Percentiles rank a stretch among this genome's conserved stretches.
phyloP scores from a whole-genome alignment of 352 stramenopile genomes.

The Phytophthora meadii region DNA sequence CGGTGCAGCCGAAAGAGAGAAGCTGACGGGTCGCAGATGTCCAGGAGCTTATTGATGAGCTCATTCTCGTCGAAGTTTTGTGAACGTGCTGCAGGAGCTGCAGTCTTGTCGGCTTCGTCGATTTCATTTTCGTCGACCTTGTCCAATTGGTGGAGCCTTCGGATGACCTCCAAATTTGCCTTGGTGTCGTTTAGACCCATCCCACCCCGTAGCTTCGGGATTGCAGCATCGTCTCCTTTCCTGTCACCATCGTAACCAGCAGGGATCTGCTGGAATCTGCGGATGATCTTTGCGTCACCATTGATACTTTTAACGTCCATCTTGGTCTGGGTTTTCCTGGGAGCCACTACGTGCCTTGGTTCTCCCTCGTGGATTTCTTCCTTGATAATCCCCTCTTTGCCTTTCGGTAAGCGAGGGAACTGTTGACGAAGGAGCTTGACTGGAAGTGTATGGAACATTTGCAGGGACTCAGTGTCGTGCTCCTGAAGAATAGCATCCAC shows the following conservation, averaged over 20 bases:
- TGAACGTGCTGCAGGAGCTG: slow-evolving; percentile 1
- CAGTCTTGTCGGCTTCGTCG: not conserved
- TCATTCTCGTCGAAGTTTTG: slow-evolving; percentile 41
- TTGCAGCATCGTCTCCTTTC: not conserved
- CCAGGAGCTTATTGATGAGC: slow-evolving; percentile 39
- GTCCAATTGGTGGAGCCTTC: not conserved
- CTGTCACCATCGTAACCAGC: not conserved
- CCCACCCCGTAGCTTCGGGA: too few species aligned
- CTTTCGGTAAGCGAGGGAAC: slow-evolving; percentile 54
- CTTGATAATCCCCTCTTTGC: not conserved
- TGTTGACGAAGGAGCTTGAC: slow-evolving; percentile 56
- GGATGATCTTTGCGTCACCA: slow-evolving; percentile 4
- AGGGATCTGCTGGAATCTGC: slow-evolving; percentile 2
- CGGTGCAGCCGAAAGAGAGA: slow-evolving; percentile 71
- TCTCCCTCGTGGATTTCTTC: slow-evolving; percentile 1
- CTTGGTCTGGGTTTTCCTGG: not conserved
- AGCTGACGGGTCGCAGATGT: slow-evolving; percentile 55
- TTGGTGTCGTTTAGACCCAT: too few species aligned
- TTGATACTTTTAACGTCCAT: slow-evolving; percentile 2
- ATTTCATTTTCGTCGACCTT: slow-evolving; percentile 1
- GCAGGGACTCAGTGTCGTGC: slow-evolving; percentile 53
- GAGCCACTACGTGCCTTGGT: not conserved
- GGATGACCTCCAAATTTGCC: too few species aligned
- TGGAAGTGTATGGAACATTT: slow-evolving; percentile 46
- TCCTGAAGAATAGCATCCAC: slow-evolving; percentile 68